Percentiles rank a stretch among this genome's conserved stretches.
Conservation (phyloP, 1,284 basidiomycete species). For the Trichosporon ovoides region DNA sequence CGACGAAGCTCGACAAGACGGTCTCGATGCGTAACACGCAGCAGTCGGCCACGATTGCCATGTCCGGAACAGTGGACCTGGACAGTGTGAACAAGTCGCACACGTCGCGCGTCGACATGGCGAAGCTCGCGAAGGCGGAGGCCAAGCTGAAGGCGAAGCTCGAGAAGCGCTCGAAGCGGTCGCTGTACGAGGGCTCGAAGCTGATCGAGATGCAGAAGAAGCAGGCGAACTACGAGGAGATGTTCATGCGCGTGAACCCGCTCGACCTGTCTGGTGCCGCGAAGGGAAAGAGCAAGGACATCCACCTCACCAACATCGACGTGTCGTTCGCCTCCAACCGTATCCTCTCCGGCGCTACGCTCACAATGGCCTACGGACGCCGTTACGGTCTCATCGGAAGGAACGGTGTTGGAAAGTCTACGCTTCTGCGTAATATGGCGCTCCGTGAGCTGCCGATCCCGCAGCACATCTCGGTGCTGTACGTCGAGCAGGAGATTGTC, state of each 20-base stretch:
- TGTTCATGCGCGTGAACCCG: constrained; percentile 99
- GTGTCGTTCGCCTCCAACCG: constrained; percentile 90
- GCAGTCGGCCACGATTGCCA: constrained; percentile 76
- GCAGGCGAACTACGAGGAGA: constrained; percentile 96
- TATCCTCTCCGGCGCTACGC: constrained; percentile 69
- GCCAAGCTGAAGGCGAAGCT: constrained; percentile 97
- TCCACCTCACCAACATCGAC: constrained; percentile 92
- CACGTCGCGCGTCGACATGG: constrained; percentile 94
- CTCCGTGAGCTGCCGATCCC: constrained; percentile 92
- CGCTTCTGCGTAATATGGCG: constrained; percentile 90
- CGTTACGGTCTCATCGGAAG: constrained; percentile 67
- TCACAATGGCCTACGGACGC: constrained; percentile 83
- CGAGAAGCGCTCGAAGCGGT: constrained; percentile 81
- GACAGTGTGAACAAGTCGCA: constrained; percentile 90
- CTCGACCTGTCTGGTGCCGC: constrained; percentile 70
- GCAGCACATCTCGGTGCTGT: constrained; percentile 85
- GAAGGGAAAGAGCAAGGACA: constrained; percentile 93
- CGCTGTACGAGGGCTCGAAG: constrained; percentile 93
- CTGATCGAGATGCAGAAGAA: constrained; percentile 87
- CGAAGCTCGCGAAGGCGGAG: constrained; percentile 97
- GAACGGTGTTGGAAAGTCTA: constrained; percentile 93
- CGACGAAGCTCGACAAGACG: constrained; percentile 82
- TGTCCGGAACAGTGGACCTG: constrained; percentile 81
- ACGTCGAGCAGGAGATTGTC: constrained; percentile 96
- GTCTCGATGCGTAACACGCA: constrained; percentile 80